Percentiles rank a stretch among this genome's conserved stretches.
These are phyloP conservation scores for Strigomonas oncopelti DNA, from an alignment of 208 protist species.

Conservation along the genomic window DNA sequence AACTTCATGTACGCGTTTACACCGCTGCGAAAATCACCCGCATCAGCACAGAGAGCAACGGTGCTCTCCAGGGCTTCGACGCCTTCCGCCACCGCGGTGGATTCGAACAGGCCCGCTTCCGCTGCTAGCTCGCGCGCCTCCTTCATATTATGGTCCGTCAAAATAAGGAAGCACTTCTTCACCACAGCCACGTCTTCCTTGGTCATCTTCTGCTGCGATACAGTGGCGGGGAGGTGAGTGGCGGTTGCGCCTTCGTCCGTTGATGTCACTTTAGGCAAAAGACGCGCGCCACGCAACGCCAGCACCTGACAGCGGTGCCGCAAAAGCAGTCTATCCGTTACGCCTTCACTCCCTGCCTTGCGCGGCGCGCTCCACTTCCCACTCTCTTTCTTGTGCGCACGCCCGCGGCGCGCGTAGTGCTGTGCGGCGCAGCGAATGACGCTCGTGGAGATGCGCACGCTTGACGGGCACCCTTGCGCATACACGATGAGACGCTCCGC, in stretches of 20 bases:
- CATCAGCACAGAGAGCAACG: not conserved
- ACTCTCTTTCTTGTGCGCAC: not conserved
- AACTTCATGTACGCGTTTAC: not conserved
- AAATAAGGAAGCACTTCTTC: not conserved
- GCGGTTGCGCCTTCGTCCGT: not conserved
- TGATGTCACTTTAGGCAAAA: not conserved
- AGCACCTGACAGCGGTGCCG: not conserved
- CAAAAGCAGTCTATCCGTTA: not conserved
- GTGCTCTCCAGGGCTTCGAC: not conserved
- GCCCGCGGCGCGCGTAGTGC: not conserved
- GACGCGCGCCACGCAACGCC: not conserved
- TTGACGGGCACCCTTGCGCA: not conserved
- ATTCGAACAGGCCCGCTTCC: not conserved
- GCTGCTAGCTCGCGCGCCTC: not conserved
- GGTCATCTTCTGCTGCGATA: not conserved
- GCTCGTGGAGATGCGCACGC: not conserved
- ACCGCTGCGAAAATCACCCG: not conserved
- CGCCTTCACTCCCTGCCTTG: not conserved
- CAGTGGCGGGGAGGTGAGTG: not conserved
- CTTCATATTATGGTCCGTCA: not conserved
- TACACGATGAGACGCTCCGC: conserved; percentile 5
- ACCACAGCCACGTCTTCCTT: not conserved
- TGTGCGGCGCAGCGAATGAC: not conserved
- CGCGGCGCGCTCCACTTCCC: not conserved
- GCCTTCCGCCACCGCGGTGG: not conserved